Conservation (phyloP, 768 basidiomycete species). For the Leucocoprinus sp. region DNA sequence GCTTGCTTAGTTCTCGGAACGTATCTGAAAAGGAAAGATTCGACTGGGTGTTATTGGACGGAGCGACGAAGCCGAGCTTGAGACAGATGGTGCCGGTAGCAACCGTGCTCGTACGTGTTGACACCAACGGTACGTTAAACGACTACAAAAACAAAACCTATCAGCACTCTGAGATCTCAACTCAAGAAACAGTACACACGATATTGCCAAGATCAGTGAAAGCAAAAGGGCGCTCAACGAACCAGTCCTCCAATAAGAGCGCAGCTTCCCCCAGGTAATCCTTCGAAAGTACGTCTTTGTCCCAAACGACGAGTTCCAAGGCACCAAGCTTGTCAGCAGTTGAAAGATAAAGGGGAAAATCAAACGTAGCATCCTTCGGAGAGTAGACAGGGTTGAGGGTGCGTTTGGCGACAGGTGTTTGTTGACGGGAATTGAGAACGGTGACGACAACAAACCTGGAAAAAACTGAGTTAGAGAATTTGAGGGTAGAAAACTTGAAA, state of each 20-base stretch:
- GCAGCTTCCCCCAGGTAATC: constrained; percentile 91
- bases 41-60: constrained; percentile 30
- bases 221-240: constrained; percentile 32
- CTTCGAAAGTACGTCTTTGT: constrained; percentile 82
- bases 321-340: constrained; percentile 65
- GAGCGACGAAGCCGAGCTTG: constrained; percentile 40
- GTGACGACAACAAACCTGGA: constrained; percentile 64
- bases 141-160: constrained; percentile 18
- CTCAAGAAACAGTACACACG: constrained; percentile 35
- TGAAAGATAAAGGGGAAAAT: constrained; percentile 78
- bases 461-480: background rate
- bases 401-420: constrained; percentile 72
- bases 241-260: constrained; percentile 79
- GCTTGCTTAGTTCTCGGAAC: constrained; percentile 54
- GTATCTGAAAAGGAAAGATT: constrained; percentile 47
- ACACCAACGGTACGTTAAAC: constrained; percentile 31
- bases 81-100: constrained; percentile 33
- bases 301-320: constrained; percentile 88
- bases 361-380: constrained; percentile 74
- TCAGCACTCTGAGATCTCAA: background rate
- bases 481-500: constrained; percentile 12
- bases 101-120: constrained; percentile 31
- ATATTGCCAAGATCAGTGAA: constrained; percentile 63
- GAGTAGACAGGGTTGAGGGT: constrained; percentile 60
- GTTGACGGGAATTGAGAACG: constrained; percentile 46